Conservation (phyloP, 176 grass and related monocot genomes). For the Aegilops umbellulata region DNA sequence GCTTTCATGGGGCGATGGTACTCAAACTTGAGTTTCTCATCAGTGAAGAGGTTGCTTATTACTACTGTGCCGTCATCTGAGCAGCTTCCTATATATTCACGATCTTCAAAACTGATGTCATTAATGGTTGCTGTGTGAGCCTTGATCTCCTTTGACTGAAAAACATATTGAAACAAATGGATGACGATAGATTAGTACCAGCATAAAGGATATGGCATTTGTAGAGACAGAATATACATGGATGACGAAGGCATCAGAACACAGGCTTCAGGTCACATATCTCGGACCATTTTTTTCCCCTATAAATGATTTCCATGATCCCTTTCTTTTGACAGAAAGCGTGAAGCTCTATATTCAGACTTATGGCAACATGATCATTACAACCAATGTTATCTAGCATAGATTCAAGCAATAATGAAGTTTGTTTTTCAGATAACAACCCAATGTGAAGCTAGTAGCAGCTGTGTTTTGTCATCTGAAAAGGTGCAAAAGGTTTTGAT, state of each 20-base stretch:
- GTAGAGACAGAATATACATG: background rate
- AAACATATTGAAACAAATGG: conserved; percentile 10
- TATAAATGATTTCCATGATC: background rate
- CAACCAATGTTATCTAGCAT: background rate
- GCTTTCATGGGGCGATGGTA: conserved; percentile 97
- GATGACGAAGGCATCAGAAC: background rate
- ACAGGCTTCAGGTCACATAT: background rate
- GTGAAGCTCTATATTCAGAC: background rate
- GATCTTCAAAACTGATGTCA: conserved; percentile 82
- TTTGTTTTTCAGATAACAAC: background rate
- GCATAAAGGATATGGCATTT: background rate
- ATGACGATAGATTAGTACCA: background rate
- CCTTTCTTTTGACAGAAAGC: background rate
- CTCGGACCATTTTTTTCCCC: background rate
- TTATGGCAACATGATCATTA: background rate
- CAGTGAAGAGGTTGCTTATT: conserved; percentile 88
- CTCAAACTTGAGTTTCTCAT: conserved; percentile 93
- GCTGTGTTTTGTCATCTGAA: background rate
- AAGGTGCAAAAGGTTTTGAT: background rate
- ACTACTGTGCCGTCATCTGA: conserved; percentile 90
- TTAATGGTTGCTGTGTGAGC: conserved; percentile 89
- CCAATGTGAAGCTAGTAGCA: background rate
- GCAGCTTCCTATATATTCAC: conserved; percentile 95
- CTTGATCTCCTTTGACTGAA: conserved; percentile 78
- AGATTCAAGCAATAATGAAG: background rate